These are phyloP conservation scores for Suillus tomentosus DNA, from an alignment of 768 basidiomycete genomes.

Conservation along the genomic window DNA sequence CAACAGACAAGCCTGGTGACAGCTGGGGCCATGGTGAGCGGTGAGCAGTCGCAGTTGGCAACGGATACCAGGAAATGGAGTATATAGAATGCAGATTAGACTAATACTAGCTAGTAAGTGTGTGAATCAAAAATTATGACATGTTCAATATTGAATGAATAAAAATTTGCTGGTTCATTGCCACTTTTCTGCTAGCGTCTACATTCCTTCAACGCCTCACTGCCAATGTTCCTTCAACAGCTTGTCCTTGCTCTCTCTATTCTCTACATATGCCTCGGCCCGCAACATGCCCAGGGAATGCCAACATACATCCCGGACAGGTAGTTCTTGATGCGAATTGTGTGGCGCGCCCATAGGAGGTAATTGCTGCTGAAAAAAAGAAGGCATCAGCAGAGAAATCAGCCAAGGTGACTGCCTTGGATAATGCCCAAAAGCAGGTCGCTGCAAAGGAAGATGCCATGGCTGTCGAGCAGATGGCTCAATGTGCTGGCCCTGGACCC, in stretches of 20 bases:
- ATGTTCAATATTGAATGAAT: background rate
- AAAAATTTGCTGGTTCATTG: background rate
- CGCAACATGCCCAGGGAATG: background rate
- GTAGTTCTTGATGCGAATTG: background rate
- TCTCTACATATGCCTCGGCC: background rate
- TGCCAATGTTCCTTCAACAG: background rate
- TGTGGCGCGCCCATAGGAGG: background rate
- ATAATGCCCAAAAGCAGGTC: background rate
- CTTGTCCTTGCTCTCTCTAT: background rate
- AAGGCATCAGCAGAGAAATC: background rate
- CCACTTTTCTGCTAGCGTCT: background rate
- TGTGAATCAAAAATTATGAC: background rate
- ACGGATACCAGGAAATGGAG: background rate
- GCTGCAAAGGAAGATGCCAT: background rate
- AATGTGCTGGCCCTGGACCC: background rate
- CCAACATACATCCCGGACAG: background rate
- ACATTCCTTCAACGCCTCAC: background rate
- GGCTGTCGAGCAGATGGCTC: slow-evolving; percentile 4
- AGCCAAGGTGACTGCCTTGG: background rate
- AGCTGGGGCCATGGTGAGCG: background rate
- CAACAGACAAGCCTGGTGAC: background rate
- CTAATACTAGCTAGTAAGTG: background rate
- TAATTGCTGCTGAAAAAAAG: background rate
- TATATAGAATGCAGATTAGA: background rate
- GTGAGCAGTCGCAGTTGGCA: background rate